Evolutionary conservation across 78 protist species (phyloP).

Genomic region (Acrasis kona): DNA sequence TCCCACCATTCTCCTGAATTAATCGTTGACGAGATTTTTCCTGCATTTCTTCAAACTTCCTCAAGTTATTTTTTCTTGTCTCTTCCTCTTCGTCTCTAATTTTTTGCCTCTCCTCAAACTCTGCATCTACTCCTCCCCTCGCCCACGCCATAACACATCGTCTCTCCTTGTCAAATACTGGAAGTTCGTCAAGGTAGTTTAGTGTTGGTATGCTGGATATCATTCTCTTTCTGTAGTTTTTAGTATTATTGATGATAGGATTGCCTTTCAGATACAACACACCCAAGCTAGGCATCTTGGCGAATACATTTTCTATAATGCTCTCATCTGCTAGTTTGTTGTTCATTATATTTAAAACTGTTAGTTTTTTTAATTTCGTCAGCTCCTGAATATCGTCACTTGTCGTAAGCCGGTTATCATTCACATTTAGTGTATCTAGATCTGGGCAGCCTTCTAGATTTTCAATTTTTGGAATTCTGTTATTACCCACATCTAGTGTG

Average conservation of each 20-base stretch:
- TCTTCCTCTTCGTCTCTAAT: conserved; percentile 9
- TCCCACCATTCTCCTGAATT: no score
- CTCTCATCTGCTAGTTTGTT: conserved; percentile 46
- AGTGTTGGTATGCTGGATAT: conserved; percentile 4
- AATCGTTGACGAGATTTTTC: no score
- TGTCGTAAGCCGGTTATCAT: conserved; percentile 29
- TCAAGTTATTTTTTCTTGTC: no score
- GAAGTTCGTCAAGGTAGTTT: conserved; percentile 69
- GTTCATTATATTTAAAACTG: conserved; percentile 29
- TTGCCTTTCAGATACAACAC: conserved; percentile 24
- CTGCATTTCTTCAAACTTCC: no score
- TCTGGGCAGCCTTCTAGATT: neutral
- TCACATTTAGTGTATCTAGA: conserved; percentile 26
- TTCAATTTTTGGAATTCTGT: conserved; percentile 10
- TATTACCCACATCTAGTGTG: conserved; percentile 35
- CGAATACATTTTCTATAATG: conserved; percentile 18
- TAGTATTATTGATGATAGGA: conserved; percentile 16
- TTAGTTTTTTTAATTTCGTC: neutral
- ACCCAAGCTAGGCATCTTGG: neutral
- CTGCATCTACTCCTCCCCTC: conserved; percentile 11
- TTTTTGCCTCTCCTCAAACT: neutral
- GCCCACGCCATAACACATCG: neutral
- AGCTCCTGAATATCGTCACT: conserved; percentile 8
- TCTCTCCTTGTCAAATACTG: conserved; percentile 45
- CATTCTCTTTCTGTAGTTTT: conserved; percentile 38